Evolutionary conservation across 768 basidiomycete species (phyloP), one percentile per base, ranked within the genome.

Genomic region (Mrakia blollopis): DNA sequence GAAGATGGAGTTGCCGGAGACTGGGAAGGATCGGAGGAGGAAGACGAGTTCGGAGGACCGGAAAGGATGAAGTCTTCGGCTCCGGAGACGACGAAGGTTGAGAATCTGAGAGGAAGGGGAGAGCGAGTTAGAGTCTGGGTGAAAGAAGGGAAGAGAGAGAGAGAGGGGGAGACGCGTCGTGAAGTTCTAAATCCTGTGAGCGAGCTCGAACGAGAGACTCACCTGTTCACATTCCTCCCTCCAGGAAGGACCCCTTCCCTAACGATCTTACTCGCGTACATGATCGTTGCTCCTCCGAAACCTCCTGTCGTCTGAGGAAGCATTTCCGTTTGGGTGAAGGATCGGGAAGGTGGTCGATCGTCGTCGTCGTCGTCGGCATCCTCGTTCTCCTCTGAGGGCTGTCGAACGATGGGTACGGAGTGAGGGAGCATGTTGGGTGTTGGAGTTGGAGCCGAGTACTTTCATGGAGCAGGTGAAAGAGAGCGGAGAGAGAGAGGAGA

Each of bases 41-140:
- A 32, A 2, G 60, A 28, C 0, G 72, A 32, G 30, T 13, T 14
- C 25, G n/a, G 30, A 50, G 21, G 85, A 82, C 92, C 92, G 70
- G 90, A 88, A n/a, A 93, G 86, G 11, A 93, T 87, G 85, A 89
- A 93, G 72, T 90, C 89, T 82, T 93, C 92, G 14, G 92, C 92
- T 50, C 92, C 92, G 76, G 90, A 92, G 10, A 91, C 92, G 21
- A 93, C 92, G 82, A 93, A 93, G 75, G 87, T 90, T 0, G 91
- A 92, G 84, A 93, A 93, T n/a, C 92, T 87, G 82, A 39, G 39
- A 7, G 25, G 35, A 44, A 44, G 1, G 2, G 39, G 44, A 10
- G 8, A 39, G 8, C 18, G 5, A 23, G 65, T 21, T 9, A 68
- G 65, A 21, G 6, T 37, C 16, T 39, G 65, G 16, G 0, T 21